phyloP scores from a whole-genome alignment of 352 stramenopile species.

The Phytophthora syringae region DNA sequence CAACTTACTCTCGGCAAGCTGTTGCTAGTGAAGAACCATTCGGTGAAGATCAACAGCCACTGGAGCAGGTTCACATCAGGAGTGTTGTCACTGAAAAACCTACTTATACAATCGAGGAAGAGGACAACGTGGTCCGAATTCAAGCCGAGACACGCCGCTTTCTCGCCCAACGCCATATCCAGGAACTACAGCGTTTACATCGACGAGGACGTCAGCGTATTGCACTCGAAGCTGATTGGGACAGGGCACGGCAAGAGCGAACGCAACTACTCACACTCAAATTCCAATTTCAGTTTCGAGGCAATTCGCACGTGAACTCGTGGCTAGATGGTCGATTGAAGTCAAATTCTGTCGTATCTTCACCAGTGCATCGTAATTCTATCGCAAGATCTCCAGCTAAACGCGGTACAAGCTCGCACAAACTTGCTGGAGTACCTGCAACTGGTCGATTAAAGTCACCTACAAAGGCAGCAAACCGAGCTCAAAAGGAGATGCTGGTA shows the following conservation, averaged over 20 bases:
- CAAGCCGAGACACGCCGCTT: slow-evolving; percentile 51
- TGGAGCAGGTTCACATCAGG: slow-evolving; percentile 22
- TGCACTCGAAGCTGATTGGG: slow-evolving; percentile 53
- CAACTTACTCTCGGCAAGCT: slow-evolving; percentile 21
- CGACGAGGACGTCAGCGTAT: slow-evolving; percentile 35
- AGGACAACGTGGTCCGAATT: slow-evolving; percentile 53
- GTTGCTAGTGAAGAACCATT: background rate
- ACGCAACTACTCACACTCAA: slow-evolving; percentile 55
- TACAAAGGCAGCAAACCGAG: slow-evolving; percentile 9
- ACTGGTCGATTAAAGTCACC: slow-evolving; percentile 8
- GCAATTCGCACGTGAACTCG: slow-evolving; percentile 21
- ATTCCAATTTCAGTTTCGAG: slow-evolving; percentile 27
- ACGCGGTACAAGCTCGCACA: slow-evolving; percentile 10
- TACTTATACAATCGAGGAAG: slow-evolving; percentile 70
- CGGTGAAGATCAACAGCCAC: slow-evolving; percentile 19
- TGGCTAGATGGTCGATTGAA: slow-evolving; percentile 29
- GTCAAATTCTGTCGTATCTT: slow-evolving; percentile 12
- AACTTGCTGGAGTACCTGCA: slow-evolving; percentile 5
- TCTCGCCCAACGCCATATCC: slow-evolving; percentile 42
- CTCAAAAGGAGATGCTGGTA: slow-evolving; percentile 14
- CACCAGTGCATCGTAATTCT: background rate
- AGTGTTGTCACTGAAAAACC: slow-evolving; percentile 47
- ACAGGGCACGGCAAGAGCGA: slow-evolving; percentile 42
- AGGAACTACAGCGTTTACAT: slow-evolving; percentile 35
- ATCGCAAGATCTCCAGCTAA: slow-evolving; percentile 13